Base-by-base conservation (phyloP, 2,329 filamentous ascomycete species). In the Cladophialophora carrionii region DNA sequence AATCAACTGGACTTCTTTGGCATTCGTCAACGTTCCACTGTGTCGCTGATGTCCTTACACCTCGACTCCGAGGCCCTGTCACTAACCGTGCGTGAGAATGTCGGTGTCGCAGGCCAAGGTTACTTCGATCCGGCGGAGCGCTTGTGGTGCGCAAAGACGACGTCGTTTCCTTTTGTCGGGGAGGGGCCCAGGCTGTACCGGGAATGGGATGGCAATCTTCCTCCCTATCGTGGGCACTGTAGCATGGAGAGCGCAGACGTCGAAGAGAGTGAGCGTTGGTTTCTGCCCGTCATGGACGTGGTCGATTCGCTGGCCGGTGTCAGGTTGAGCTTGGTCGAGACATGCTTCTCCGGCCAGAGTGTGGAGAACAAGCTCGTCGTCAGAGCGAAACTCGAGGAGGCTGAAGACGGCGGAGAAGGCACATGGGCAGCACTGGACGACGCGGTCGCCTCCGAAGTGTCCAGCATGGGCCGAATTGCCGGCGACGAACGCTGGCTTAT, bases 401-500 rank as follows among this genome's bases (percentile, higher is more conserved):
- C 41, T 29, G 7, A 65, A 67, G 64, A 53, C 9, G 46, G 31
- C 10, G 53, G 59, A 31, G 53, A 22, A 12, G 58, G 57, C 12
- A 31, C 26, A 1, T 68, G 66, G 68, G 62, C 56, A 26, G 74
- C 72, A 4, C 52, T 77, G 48, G 70, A 72, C 26, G 70, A 73
- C 31, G 57, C 63, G 7, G 74, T 84, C 57, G 84, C 82, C 77
- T 72, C 73, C 22, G 77, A 83, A 71, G 72, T 88, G 37, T 75
- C 84, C 54, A 79, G 73, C 1, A 83, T 80, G 70, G 85, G 84
- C 0, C 79, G 79, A 65, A 83, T 89, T 17, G 81, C 76, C 41
- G 87, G 86, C 1, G 84, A 87, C 66, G 86, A 88, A 73, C 75
- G 84, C 61, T 88, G 85, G 81, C 60, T 88, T n/a, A 74, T 88